Base-by-base conservation (phyloP, 495 filamentous ascomycete genomes). In the Trichoderma gamsii region DNA sequence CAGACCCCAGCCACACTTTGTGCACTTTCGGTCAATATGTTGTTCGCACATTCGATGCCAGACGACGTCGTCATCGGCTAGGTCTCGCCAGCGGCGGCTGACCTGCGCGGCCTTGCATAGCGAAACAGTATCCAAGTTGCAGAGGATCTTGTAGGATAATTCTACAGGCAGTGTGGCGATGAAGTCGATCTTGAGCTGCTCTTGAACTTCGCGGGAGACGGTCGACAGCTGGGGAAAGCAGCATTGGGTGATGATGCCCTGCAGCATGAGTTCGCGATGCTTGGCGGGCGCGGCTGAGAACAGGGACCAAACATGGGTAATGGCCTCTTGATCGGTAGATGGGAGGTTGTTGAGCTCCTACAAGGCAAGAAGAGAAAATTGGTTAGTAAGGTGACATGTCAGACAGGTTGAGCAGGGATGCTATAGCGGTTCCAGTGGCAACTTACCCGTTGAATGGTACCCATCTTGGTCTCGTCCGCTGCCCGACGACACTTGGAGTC, bases 31-130 rank as follows among this genome's bases (percentile, higher is more conserved):
- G 72, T 95, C 92, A 59, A 78, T 98, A 73, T 99, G 95, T 73
- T 99, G 95, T 79, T 97, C 93, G 74, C 95, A 99, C 94, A 99
- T 98, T 67, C 88, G 89, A 71, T 97, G 94, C 95, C 95, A 99
- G 2, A 99, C 95, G 29, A 97, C 89, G 78, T 99, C 94, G 74
- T 97, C 93, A 75, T 97, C 96, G 2, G 95, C 95, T 32, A 99
- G 77, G 65, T 83, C 83, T 68, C 90, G 85, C 95, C 95, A 99
- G 68, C 87, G 84, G 67, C 87, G 87, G 75, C 92, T 97, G 46
- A 99, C 96, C 77, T 97, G 96, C 3, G 96, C 92, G 9, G 94
- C 95, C 76, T 96, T 96, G 82, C 96, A 98, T 11, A 99, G 83
- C n/a, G 93, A 97, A 6, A 90, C 89, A 8, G 94, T 96, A 74